These are phyloP conservation scores for Aphanomyces astaci DNA, from an alignment of 352 stramenopile genomes.

Conservation along the genomic window DNA sequence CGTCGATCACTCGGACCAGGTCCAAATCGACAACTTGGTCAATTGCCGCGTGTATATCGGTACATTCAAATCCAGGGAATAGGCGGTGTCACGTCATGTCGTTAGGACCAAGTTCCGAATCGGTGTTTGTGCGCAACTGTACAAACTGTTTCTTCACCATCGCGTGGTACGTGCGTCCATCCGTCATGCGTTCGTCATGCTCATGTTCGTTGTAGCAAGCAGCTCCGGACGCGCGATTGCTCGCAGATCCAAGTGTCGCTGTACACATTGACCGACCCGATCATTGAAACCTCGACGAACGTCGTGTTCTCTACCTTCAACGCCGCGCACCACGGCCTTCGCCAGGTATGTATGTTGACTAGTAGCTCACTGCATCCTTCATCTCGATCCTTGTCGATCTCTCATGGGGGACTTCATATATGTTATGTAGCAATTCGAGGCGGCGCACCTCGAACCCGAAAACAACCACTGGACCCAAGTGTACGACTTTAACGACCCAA, in stretches of 20 bases:
- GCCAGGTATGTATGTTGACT: constrained; percentile 36
- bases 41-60: constrained; percentile 85
- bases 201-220: constrained; percentile 51
- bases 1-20: constrained; percentile 83
- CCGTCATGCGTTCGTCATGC: not conserved
- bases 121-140: constrained; percentile 87
- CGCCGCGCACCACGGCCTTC: constrained; percentile 66
- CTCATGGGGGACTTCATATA: not conserved
- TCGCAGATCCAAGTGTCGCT: constrained; percentile 74
- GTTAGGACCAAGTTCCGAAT: constrained; percentile 66
- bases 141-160: constrained; percentile 85
- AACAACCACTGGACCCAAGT: constrained; percentile 88
- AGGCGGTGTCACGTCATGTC: not conserved
- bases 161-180: constrained; percentile 45
- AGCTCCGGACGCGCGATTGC: constrained; percentile 84
- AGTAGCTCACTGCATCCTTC: no score
- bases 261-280: constrained; percentile 86
- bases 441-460: constrained; percentile 62
- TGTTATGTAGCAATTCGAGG: constrained; percentile 46
- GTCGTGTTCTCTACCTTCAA: constrained; percentile 88
- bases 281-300: constrained; percentile 84
- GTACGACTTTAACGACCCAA: constrained; percentile 89
- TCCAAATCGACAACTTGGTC: constrained; percentile 85
- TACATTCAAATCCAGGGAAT: constrained; percentile 18
- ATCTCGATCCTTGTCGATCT: no score